phyloP scores from a whole-genome alignment of 305 asterid species.

The Solanum hybrid region DNA sequence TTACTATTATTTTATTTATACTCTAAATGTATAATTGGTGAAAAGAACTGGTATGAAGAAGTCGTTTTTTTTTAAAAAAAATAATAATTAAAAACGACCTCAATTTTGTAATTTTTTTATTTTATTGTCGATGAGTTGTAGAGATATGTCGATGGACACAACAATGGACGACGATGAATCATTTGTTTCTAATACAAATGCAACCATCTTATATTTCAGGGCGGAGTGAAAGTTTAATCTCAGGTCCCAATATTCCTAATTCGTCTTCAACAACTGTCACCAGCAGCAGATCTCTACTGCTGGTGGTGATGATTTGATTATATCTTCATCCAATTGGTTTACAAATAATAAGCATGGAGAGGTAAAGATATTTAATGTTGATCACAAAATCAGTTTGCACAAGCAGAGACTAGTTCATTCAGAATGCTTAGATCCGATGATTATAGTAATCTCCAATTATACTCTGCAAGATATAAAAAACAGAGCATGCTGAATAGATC shows the following conservation, averaged over 20 bases:
- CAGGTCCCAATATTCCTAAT: neutral
- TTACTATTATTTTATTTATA: no score
- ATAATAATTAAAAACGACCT: no score
- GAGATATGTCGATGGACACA: neutral
- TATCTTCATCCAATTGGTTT: neutral
- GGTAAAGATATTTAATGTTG: neutral
- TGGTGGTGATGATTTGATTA: neutral
- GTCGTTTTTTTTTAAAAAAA: no score
- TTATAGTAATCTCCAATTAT: neutral
- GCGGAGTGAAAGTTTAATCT: neutral
- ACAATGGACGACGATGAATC: neutral
- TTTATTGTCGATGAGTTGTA: no score
- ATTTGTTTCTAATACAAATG: neutral
- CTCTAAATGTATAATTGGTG: no score
- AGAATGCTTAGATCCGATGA: neutral
- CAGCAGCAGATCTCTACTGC: neutral
- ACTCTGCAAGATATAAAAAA: neutral
- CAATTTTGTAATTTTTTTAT: no score
- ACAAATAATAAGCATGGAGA: neutral
- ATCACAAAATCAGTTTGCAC: neutral
- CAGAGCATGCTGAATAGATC: neutral
- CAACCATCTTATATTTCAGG: neutral
- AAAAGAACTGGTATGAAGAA: no score
- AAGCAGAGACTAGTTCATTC: neutral
- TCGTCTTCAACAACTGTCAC: neutral